phyloP scores from a whole-genome alignment of 129 eudicot genomes.

The Ambrosia artemisiifolia region DNA sequence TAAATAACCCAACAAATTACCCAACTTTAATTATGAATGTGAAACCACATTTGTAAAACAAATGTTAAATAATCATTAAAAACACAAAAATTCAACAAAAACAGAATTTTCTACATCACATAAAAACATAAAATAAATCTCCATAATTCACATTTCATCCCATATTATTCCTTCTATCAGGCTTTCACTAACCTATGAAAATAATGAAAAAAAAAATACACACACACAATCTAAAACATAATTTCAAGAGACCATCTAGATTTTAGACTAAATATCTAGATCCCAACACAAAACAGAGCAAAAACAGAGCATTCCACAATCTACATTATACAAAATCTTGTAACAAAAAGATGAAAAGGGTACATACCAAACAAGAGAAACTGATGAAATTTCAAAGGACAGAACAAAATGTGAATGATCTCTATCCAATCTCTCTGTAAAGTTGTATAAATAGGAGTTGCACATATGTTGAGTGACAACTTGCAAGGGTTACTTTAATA shows the following conservation, averaged over 20 bases:
- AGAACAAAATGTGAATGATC: slow-evolving; percentile 25
- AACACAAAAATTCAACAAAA: slow-evolving; percentile 13
- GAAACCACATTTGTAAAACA: not conserved
- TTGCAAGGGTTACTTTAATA: slow-evolving; percentile 9
- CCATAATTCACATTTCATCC: not conserved
- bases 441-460: slow-evolving; percentile 15
- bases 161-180: not conserved
- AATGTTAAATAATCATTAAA: not conserved
- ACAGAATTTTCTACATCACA: not conserved
- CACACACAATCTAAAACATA: not conserved
- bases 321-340: not conserved
- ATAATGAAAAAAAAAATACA: not conserved
- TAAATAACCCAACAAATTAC: not conserved
- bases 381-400: slow-evolving; percentile 2
- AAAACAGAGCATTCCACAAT: slow-evolving; percentile 3
- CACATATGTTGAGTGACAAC: slow-evolving; percentile 3
- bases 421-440: not conserved
- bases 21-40: not conserved
- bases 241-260: not conserved
- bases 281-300: not conserved
- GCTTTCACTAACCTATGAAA: slow-evolving; percentile 4
- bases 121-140: not conserved
- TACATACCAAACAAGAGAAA: slow-evolving; percentile 30
- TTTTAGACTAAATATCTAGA: not conserved
- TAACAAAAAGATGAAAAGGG: not conserved